Evolutionary conservation across 2,329 filamentous ascomycete species (phyloP).

Genomic region (Trichoderma arundinaceum): DNA sequence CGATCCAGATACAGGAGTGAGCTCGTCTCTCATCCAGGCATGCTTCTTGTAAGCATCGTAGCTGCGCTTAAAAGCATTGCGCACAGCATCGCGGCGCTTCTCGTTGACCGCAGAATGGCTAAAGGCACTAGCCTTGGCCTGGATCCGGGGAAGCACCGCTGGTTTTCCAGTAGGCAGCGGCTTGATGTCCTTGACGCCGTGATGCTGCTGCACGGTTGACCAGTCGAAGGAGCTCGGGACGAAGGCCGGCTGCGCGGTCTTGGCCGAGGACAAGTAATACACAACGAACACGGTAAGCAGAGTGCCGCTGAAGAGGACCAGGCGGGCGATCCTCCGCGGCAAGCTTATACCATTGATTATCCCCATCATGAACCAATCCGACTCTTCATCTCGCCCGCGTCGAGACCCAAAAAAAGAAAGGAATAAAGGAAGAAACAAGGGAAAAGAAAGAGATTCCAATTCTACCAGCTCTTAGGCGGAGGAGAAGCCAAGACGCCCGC

Average conservation of each 20-base stretch:
- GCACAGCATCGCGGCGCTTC: slow-evolving; percentile 48
- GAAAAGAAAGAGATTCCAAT: neutral
- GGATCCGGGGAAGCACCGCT: slow-evolving; percentile 40
- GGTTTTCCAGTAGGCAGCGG: slow-evolving; percentile 40
- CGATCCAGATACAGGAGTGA: slow-evolving; percentile 54
- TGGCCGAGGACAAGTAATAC: slow-evolving; percentile 27
- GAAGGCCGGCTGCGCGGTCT: slow-evolving; percentile 32
- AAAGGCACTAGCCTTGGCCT: slow-evolving; percentile 40
- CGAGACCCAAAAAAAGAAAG: neutral
- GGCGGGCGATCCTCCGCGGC: slow-evolving; percentile 37
- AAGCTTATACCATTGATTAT: slow-evolving; percentile 36
- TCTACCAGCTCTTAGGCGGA: neutral
- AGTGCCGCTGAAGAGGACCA: slow-evolving; percentile 36
- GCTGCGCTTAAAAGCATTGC: slow-evolving; percentile 49
- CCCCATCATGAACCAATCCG: slow-evolving; percentile 12
- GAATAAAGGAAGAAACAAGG: neutral
- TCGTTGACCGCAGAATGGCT: slow-evolving; percentile 34
- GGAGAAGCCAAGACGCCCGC: neutral
- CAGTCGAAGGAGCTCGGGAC: slow-evolving; percentile 43
- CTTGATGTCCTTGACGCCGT: slow-evolving; percentile 43
- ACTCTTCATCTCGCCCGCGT: slow-evolving; percentile 26
- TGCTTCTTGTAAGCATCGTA: slow-evolving; percentile 59
- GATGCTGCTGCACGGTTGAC: slow-evolving; percentile 38
- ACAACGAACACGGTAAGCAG: slow-evolving; percentile 36
- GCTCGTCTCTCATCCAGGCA: slow-evolving; percentile 61